Evolutionary conservation across 2,329 filamentous ascomycete species (phyloP), one percentile per base, ranked within the genome.

Genomic region (Claviceps sorghi): DNA sequence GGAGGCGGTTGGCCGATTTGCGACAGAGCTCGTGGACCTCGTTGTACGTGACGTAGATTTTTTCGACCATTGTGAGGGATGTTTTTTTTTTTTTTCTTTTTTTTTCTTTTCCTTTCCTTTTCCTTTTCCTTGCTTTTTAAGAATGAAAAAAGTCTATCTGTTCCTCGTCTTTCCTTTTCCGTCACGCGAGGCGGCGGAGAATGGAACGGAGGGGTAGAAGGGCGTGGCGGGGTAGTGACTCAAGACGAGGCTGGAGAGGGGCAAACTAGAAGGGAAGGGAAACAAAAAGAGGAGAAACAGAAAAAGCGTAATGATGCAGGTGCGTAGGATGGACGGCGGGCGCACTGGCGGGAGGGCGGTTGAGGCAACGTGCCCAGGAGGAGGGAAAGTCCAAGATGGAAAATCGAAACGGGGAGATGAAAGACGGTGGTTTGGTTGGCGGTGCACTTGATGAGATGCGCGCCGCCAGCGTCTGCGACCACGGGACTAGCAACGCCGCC

Each of bases 11-110:
- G 41, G 90, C 93, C 19, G 88, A 82, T 65, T 84, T 77, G 72
- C 96, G 86, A 77, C 93, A 98, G 66, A 97, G 81, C 72, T 95
- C 95, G 81, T 98, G 93, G 65, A 98, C 86, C 80, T 93, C 82
- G 69, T 94, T 95, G 72, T 95, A 95, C 61, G 87, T 93, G 66
- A 93, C 82, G 73, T 91, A 94, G 67, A 89, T 70, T 69, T 94
- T 94, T 70, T 91, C 77, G 59, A 86, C 79, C 85, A 90, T 90
- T 55, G 73, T 84, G 70, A 40, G 11, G n/a, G 46, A 2, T 11
- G 42, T 11, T 17, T 29, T 41, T n/a, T 5, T 17, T 15, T 5
- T 13, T n/a, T 6, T 21, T 42, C 19, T 21, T 38, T 36, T 36
- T 4, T 15, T 36, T 4, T 15, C 2, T 15, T 38, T n/a, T n/a